Percentiles rank a stretch among this genome's conserved stretches.
Conservation (phyloP, 2,329 filamentous ascomycete genomes). For the Diplodia seriata region DNA sequence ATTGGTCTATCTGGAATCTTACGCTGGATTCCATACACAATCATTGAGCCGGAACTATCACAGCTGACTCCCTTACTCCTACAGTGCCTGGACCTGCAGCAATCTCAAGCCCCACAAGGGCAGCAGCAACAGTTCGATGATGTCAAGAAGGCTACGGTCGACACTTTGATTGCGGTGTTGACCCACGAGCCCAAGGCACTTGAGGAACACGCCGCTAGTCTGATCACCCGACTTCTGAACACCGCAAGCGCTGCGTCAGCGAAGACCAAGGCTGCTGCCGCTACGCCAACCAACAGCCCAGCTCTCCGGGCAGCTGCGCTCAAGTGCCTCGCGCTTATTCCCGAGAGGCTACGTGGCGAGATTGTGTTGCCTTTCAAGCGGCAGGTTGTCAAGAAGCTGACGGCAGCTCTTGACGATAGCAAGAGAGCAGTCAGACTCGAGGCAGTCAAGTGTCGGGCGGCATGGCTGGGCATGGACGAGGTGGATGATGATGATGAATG, state of each 20-base stretch:
- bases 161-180: conserved; percentile 65
- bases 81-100: conserved; percentile 65
- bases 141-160: conserved; percentile 67
- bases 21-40: conserved; percentile 63
- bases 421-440: conserved; percentile 68
- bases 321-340: conserved; percentile 56
- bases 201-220: conserved; percentile 63
- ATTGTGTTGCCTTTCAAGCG: conserved; percentile 63
- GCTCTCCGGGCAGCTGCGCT: conserved; percentile 58
- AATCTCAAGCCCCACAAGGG: conserved; percentile 34
- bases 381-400: conserved; percentile 63
- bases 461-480: conserved; percentile 67
- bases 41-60: conserved; percentile 65
- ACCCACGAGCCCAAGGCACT: conserved; percentile 61
- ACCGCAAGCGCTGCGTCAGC: conserved; percentile 45
- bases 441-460: conserved; percentile 66
- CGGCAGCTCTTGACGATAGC: conserved; percentile 65
- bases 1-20: conserved; percentile 69
- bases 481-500: conserved; percentile 58
- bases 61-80: conserved; percentile 66
- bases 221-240: conserved; percentile 64
- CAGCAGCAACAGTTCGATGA: conserved; percentile 47
- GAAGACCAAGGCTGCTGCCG: conserved; percentile 32
- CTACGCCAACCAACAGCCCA: conserved; percentile 41
- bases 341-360: conserved; percentile 56